Conservation (phyloP, 176 grass and related monocot genomes). For the Cymbopogon citratus region DNA sequence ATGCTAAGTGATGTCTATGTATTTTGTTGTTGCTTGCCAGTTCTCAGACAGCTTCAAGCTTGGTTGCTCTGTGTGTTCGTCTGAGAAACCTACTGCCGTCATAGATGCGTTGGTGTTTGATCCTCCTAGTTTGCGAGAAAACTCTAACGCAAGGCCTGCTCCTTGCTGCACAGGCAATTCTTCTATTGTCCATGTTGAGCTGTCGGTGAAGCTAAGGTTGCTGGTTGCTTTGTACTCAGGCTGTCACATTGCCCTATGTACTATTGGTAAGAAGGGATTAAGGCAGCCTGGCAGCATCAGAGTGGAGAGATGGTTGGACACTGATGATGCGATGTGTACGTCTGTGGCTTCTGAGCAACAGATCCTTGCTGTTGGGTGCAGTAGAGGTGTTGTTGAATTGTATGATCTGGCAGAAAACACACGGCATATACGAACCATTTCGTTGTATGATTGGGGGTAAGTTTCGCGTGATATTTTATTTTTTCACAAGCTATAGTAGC, state of each 20-base stretch:
- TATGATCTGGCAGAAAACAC: conserved; percentile 81
- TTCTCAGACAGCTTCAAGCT: conserved; percentile 67
- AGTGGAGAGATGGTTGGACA: conserved; percentile 72
- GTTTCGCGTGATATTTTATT: not conserved
- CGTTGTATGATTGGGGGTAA: conserved; percentile 96
- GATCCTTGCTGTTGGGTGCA: conserved; percentile 88
- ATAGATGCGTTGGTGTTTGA: conserved; percentile 46
- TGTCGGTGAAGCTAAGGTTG: conserved; percentile 69
- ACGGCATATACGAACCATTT: conserved; percentile 73
- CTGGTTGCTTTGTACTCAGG: conserved; percentile 73
- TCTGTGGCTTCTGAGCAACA: conserved; percentile 91
- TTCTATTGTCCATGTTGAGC: conserved; percentile 66
- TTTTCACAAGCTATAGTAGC: not conserved
- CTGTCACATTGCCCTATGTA: conserved; percentile 81
- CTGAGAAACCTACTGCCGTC: conserved; percentile 37
- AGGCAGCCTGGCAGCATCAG: conserved; percentile 57
- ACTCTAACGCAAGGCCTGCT: conserved; percentile 35
- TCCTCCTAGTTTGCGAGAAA: conserved; percentile 38
- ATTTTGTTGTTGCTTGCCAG: conserved; percentile 47
- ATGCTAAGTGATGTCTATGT: conserved; percentile 22
- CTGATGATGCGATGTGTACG: conserved; percentile 66
- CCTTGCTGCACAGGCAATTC: conserved; percentile 63
- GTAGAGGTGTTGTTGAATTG: conserved; percentile 84
- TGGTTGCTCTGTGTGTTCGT: conserved; percentile 52
- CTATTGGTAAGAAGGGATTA: conserved; percentile 80